Evolutionary conservation across 345 rosid species (phyloP).

Genomic region (Aegle marmelos): DNA sequence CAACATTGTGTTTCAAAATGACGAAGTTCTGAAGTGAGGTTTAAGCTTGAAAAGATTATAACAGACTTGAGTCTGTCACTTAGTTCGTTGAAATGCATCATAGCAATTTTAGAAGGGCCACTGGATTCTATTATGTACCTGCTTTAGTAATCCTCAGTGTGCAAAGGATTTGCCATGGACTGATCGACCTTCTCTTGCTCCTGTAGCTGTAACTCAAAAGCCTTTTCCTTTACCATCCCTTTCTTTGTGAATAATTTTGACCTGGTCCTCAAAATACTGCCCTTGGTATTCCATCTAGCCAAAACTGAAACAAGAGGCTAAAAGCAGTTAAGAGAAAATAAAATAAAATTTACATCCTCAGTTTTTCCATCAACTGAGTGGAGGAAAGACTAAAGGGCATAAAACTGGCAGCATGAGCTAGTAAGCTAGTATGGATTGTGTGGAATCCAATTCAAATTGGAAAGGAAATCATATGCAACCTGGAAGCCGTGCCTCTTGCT

Average conservation of each 20-base stretch:
- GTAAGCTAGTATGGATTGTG: not conserved
- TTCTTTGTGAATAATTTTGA: conserved; percentile 38
- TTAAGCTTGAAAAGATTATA: no score
- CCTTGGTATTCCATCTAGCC: conserved; percentile 68
- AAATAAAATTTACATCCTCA: not conserved
- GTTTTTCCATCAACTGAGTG: not conserved
- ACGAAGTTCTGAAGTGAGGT: no score
- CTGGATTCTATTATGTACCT: conserved; percentile 34
- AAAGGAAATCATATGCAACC: not conserved
- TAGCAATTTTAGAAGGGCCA: not conserved
- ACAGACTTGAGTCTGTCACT: no score
- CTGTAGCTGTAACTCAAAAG: conserved; percentile 75
- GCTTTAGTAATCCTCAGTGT: conserved; percentile 39
- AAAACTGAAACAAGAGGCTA: not conserved
- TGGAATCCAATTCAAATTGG: not conserved
- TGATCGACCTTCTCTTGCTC: conserved; percentile 58
- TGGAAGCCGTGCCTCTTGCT: conserved; percentile 58
- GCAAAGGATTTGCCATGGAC: conserved; percentile 29
- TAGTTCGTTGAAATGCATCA: no score
- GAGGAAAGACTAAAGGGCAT: not conserved
- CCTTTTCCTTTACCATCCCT: conserved; percentile 57
- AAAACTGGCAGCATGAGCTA: not conserved
- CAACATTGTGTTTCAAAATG: no score
- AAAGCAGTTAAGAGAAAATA: not conserved
- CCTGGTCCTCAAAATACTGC: conserved; percentile 56